Evolutionary conservation across 352 stramenopile species (phyloP), one percentile per base, ranked within the genome.

Genomic region (Globisporangium middletonii): DNA sequence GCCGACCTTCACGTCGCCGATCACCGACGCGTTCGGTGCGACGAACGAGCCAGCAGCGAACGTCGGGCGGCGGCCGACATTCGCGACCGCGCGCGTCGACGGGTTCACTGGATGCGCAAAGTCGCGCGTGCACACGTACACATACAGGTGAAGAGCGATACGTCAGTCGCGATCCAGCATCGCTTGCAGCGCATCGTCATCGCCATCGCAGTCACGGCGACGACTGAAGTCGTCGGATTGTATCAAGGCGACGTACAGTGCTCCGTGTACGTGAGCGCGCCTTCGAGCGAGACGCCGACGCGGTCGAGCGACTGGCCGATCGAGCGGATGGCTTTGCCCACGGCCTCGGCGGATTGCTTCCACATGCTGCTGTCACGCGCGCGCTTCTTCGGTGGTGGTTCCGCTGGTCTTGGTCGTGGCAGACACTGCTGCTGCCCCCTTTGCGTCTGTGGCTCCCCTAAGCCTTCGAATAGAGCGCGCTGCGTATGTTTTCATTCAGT

Each of bases 1-100:
- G 62, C 92, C 92, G 48, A 97, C 80, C 71, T 91, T 92, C 26
- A 98, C 92, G 61, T 98, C 88, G 28, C 92, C 92, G 60, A 98
- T 95, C 35, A 98, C 84, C 4, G 86, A 93, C 49, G 92, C 92
- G 53, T 94, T 97, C 6, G 92, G 92, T 30, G 92, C 92, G 52
- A 98, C 77, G 60, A 97, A 98, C 53, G 77, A 80, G 41, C 62
- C 67, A 6, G 75, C 56, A 35, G 71, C 73, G 56, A 89, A 74
- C 53, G 63, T 71, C 6, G 85, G 86, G 54, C 73, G 60, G 60
- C 86, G 79, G 27, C 82, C 83, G 26, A 73, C 50, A 63, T 94
- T 91, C 44, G 73, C 78, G 23, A 96, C 82, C 33, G 79, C 67
- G 33, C 87, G 83, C 43, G 83, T 93, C 57, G 86, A 92, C 33